These are phyloP conservation scores for Lodderomyces orthopsilosis DNA, from an alignment of 1,139 yeast species.

Conservation along the genomic window DNA sequence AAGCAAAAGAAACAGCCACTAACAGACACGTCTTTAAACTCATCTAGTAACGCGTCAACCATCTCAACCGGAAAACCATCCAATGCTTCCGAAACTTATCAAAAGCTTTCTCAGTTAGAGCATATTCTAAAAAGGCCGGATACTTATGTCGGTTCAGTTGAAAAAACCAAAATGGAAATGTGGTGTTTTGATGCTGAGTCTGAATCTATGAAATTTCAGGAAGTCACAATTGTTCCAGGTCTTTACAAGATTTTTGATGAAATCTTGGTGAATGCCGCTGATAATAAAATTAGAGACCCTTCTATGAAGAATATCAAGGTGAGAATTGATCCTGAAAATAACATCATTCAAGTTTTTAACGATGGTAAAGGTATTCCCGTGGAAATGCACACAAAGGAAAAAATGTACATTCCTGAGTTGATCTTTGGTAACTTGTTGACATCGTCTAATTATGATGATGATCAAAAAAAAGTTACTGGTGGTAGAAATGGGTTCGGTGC, in stretches of 20 bases:
- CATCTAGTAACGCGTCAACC: slow-evolving; percentile 6
- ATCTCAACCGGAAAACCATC: slow-evolving; percentile 9
- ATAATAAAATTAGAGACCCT: slow-evolving; percentile 94
- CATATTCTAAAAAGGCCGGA: slow-evolving; percentile 97
- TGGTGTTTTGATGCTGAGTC: slow-evolving; percentile 79
- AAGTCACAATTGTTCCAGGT: slow-evolving; percentile 89
- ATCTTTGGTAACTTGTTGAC: slow-evolving; percentile 95
- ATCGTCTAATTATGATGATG: slow-evolving; percentile 93
- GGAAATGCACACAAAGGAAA: slow-evolving; percentile 88
- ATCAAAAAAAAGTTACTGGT: slow-evolving; percentile 94
- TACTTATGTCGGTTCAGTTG: slow-evolving; percentile 95
- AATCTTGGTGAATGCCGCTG: slow-evolving; percentile 96
- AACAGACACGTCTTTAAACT: slow-evolving; percentile 24
- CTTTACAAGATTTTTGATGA: slow-evolving; percentile 96
- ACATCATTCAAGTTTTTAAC: slow-evolving; percentile 76
- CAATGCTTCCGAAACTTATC: slow-evolving; percentile 75
- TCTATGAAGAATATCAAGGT: slow-evolving; percentile 84
- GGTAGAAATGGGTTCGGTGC: slow-evolving; percentile 99
- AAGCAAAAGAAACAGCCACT: slow-evolving; percentile 18
- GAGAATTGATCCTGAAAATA: slow-evolving; percentile 69
- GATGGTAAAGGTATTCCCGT: slow-evolving; percentile 97
- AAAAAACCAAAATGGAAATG: slow-evolving; percentile 71
- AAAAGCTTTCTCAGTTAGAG: slow-evolving; percentile 88
- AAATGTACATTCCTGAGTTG: slow-evolving; percentile 91
- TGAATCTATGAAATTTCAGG: slow-evolving; percentile 68